Conservation (phyloP, 1,139 yeast species). For the Suhomyces chickasaworum region DNA sequence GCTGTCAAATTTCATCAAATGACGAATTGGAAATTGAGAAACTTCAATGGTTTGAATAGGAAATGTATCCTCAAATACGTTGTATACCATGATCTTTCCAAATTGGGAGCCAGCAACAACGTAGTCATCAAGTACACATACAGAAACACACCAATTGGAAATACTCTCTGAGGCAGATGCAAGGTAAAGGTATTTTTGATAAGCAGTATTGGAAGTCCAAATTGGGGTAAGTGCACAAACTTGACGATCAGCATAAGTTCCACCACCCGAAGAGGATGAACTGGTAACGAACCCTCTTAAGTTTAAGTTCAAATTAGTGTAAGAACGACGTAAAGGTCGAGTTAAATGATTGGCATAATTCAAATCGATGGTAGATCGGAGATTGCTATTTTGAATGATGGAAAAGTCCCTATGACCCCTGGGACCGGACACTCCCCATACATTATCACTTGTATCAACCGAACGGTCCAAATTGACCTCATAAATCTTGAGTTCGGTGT, state of each 20-base stretch:
- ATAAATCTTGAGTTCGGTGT: constrained; percentile 43
- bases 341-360: constrained; percentile 7
- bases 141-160: constrained; percentile 28
- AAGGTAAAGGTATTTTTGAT: constrained; percentile 22
- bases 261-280: neutral
- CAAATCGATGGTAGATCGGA: constrained; percentile 10
- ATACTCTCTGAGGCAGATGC: constrained; percentile 23
- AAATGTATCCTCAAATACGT: constrained; percentile 22
- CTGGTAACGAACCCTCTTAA: constrained; percentile 8
- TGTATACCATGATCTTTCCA: constrained; percentile 32
- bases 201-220: constrained; percentile 25
- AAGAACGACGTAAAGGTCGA: constrained; percentile 12
- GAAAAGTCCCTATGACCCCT: constrained; percentile 8
- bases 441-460: constrained; percentile 4
- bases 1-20: constrained; percentile 22
- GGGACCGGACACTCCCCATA: constrained; percentile 9
- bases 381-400: constrained; percentile 13
- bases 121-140: constrained; percentile 19
- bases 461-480: constrained; percentile 16
- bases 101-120: constrained; percentile 39
- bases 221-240: constrained; percentile 23
- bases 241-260: constrained; percentile 21
- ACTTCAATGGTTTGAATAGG: constrained; percentile 20
- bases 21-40: constrained; percentile 34
- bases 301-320: constrained; percentile 11